Base-by-base conservation (phyloP, 805 yeast species). In the Barnettozyma populi region DNA sequence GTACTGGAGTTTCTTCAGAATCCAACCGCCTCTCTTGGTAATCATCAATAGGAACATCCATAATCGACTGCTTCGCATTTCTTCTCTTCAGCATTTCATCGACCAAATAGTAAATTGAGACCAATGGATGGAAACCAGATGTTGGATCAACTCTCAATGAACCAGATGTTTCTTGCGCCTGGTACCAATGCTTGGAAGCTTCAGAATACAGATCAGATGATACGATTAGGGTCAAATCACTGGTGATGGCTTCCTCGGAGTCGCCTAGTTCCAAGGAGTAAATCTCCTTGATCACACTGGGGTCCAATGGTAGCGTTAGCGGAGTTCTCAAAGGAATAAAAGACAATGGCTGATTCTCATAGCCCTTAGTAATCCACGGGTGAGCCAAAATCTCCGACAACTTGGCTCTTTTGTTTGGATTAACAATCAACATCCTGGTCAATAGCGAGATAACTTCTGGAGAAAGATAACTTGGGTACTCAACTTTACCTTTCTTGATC, bases 341-440 rank as follows among this genome's bases (percentile, higher is more conserved):
- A 39, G 81, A 80, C 10, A 81, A 75, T 1, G 86, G 83, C 0
- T 83, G 77, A 32, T 77, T 77, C 47, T 89, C 96, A 61, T 78
- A 90, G 32, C 97, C 97, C 62, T 82, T 82, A 47, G 75, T 75
- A 92, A 94, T 88, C 99, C 99, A 94, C 1, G 96, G 96, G 59
- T 94, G 98, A 48, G 76, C 74, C 56, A 86, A 74, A 7, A 94
- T 86, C 62, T 90, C 96, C 45, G 74, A 73, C 48, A 94, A 71
- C 0, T 84, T 67, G 1, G 96, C 96, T 61, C 99, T 80, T 51
- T 81, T 80, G 7, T 70, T 63, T 7, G 97, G 96, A 59, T 89
- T 87, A 5, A 94, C 98, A 25, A 90, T 96, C 48, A 94, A 74
- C 97, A 94, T 94, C 57, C 90, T 76, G 2, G 89, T 79, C 38